These are phyloP conservation scores for Microcyclosporella mali DNA, from an alignment of 2,329 filamentous ascomycete species.

Conservation along the genomic window DNA sequence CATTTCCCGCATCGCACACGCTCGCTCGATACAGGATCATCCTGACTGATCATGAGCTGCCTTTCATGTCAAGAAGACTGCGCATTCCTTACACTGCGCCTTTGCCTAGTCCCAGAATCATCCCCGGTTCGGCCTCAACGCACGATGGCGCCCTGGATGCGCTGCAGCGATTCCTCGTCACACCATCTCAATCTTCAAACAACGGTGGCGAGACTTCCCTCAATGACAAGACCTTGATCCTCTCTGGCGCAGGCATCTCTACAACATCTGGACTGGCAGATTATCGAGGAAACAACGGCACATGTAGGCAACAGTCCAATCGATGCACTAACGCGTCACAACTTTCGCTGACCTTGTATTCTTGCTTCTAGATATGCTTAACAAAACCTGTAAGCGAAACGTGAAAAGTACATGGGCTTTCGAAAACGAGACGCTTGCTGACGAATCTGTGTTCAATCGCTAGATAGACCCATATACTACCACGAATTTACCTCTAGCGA, in stretches of 20 bases:
- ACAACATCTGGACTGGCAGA: constrained; percentile 90
- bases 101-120: constrained; percentile 66
- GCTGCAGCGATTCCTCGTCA: constrained; percentile 68
- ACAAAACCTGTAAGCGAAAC: constrained; percentile 49
- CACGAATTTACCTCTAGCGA: constrained; percentile 80
- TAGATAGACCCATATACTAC: constrained; percentile 81
- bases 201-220: constrained; percentile 40
- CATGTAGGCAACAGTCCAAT: constrained; percentile 43
- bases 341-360: no score
- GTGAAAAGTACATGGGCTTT: no score
- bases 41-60: constrained; percentile 39
- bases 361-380: constrained; percentile 58
- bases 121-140: constrained; percentile 66
- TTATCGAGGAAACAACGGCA: constrained; percentile 83
- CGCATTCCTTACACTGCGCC: constrained; percentile 87
- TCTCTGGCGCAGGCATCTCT: constrained; percentile 84
- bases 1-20: constrained; percentile 1
- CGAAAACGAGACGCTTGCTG: no score
- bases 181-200: constrained; percentile 29
- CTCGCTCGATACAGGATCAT: background rate
- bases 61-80: constrained; percentile 35
- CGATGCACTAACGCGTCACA: no score
- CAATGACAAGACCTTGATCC: constrained; percentile 50
- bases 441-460: constrained; percentile 32
- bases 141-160: constrained; percentile 69